A percentile compares a stretch with the other conserved stretches of the same genome.
Evolutionary conservation across 805 yeast genomes (phyloP).

Genomic region (Wickerhamomyces hampshirensis): DNA sequence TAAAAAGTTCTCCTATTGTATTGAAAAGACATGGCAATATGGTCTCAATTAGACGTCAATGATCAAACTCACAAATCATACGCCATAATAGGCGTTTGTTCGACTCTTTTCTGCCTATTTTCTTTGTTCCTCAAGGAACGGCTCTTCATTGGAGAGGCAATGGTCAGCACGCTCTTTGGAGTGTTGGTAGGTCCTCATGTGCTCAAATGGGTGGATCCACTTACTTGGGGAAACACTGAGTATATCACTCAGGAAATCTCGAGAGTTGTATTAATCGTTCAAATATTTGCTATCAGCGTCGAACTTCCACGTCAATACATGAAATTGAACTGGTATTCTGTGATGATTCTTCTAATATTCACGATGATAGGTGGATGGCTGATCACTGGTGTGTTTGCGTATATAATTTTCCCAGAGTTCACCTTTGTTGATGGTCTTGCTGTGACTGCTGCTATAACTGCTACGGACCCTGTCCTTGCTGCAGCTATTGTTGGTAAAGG

Average conservation of each 20-base stretch:
- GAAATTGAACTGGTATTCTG: conserved; percentile 78
- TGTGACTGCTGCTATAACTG: conserved; percentile 85
- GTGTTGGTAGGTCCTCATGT: conserved; percentile 86
- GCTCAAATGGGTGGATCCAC: conserved; percentile 77
- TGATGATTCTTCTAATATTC: conserved; percentile 68
- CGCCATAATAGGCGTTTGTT: conserved; percentile 80
- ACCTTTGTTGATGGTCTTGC: conserved; percentile 67
- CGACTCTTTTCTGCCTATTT: conserved; percentile 72
- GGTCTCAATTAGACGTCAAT: conserved; percentile 9
- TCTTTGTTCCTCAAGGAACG: conserved; percentile 80
- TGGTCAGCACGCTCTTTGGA: conserved; percentile 80
- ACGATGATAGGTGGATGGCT: conserved; percentile 93
- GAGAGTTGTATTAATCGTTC: conserved; percentile 77
- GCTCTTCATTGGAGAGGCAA: conserved; percentile 85
- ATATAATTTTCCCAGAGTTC: conserved; percentile 70
- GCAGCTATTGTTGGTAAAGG: conserved; percentile 96
- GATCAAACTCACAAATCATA: conserved; percentile 68
- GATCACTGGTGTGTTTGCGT: conserved; percentile 71
- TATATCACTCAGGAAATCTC: conserved; percentile 77
- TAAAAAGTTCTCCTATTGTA: too few relatives aligned
- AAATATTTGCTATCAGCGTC: conserved; percentile 91
- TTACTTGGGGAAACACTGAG: conserved; percentile 82
- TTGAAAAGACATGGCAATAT: conserved; percentile 8
- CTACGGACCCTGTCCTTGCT: conserved; percentile 93
- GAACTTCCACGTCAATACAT: conserved; percentile 88